These are phyloP conservation scores for Torulaspora indica DNA, from an alignment of 805 yeast species.

Conservation along the genomic window DNA sequence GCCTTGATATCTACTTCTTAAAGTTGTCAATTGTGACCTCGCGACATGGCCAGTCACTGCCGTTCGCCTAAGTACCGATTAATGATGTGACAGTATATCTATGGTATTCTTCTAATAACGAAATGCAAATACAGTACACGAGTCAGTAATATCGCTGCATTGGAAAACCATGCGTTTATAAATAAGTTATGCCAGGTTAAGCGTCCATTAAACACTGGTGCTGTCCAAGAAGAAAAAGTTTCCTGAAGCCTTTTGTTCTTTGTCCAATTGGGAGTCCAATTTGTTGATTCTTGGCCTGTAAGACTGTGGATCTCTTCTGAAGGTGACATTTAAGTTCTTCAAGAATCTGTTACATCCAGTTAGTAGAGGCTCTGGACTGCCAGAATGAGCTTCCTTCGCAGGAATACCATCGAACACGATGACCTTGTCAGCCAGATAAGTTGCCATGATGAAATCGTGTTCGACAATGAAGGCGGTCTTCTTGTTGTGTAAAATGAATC, in stretches of 20 bases:
- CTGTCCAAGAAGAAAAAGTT: slow-evolving; percentile 94
- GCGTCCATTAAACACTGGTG: slow-evolving; percentile 38
- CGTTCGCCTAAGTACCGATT: neutral
- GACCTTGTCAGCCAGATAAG: slow-evolving; percentile 97
- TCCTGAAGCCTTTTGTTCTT: slow-evolving; percentile 88
- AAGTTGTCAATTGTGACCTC: too few species aligned
- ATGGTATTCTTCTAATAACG: neutral
- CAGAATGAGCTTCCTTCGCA: slow-evolving; percentile 78
- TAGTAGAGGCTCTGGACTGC: slow-evolving; percentile 84
- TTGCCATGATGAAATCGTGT: slow-evolving; percentile 99
- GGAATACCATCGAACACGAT: slow-evolving; percentile 97
- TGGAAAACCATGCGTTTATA: slow-evolving; percentile 2
- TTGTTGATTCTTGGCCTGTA: slow-evolving; percentile 98
- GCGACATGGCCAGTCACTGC: neutral
- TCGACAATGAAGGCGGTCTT: slow-evolving; percentile 99
- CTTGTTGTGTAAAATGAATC: slow-evolving; percentile 92
- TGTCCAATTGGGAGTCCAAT: slow-evolving; percentile 97
- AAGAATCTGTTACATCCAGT: slow-evolving; percentile 97
- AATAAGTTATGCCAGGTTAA: slow-evolving; percentile 8
- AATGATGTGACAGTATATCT: neutral
- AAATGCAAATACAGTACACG: slow-evolving; percentile 12
- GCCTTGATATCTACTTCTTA: too few species aligned
- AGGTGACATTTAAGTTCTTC: slow-evolving; percentile 94
- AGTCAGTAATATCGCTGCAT: slow-evolving; percentile 1
- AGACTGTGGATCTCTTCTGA: slow-evolving; percentile 98